A percentile compares a stretch with the other conserved stretches of the same genome.
phyloP scores from a whole-genome alignment of 495 filamentous ascomycete species.

The Penicillium antarcticum region DNA sequence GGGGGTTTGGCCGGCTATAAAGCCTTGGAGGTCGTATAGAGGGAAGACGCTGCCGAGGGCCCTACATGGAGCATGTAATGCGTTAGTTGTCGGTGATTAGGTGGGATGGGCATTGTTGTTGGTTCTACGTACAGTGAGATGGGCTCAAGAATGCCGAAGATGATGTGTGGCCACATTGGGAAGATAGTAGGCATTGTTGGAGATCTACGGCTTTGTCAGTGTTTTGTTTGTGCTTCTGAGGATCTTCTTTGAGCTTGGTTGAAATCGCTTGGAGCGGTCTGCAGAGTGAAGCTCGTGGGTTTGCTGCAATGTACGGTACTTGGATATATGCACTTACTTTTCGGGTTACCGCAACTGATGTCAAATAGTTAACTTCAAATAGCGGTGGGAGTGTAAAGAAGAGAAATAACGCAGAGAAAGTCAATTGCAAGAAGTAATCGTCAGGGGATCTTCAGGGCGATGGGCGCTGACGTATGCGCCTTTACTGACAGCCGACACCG shows the following conservation, averaged over 20 bases:
- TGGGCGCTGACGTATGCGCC: too few relatives aligned
- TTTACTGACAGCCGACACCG: too few relatives aligned
- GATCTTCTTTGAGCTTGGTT: neutral
- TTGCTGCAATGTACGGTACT: neutral
- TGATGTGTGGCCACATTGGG: constrained; percentile 39
- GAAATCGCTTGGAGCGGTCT: neutral
- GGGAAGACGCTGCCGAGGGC: constrained; percentile 55
- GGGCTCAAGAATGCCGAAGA: constrained; percentile 60
- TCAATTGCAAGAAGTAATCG: too few relatives aligned
- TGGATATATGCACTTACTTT: neutral
- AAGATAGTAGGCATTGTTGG: constrained; percentile 35
- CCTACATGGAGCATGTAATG: constrained; percentile 27
- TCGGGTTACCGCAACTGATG: neutral
- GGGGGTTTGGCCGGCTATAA: constrained; percentile 58
- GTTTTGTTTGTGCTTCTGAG: neutral
- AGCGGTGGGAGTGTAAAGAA: too few relatives aligned
- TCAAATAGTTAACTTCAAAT: too few relatives aligned
- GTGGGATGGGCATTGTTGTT: neutral
- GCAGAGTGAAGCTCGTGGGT: neutral
- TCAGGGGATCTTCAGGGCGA: too few relatives aligned
- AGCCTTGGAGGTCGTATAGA: constrained; percentile 53
- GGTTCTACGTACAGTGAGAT: constrained; percentile 55
- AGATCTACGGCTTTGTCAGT: neutral
- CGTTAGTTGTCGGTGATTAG: constrained; percentile 4
- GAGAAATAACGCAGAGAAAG: too few relatives aligned